A percentile compares a stretch with the other conserved stretches of the same genome.
These are phyloP conservation scores for Apiospora marii DNA, from an alignment of 2,329 filamentous ascomycete species.

Conservation along the genomic window DNA sequence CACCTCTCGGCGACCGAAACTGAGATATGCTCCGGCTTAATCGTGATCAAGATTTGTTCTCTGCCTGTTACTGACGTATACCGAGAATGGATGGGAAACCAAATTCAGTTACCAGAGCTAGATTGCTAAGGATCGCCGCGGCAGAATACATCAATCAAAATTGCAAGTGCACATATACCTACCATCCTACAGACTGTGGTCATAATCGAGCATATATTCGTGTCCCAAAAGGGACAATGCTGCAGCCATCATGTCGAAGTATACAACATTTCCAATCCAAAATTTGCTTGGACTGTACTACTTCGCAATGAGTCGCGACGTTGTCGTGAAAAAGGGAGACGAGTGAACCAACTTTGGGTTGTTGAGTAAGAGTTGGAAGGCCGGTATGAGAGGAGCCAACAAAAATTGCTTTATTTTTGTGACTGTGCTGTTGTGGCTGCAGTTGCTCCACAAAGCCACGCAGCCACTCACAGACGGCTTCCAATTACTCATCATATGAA, in stretches of 20 bases:
- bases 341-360: neutral
- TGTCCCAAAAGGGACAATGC: neutral
- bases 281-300: no score
- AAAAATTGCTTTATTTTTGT: neutral
- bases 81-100: constrained; percentile 76
- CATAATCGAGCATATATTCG: neutral
- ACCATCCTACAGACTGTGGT: neutral
- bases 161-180: neutral
- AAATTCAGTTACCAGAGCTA: constrained; percentile 69
- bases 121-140: constrained; percentile 60
- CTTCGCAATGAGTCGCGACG: no score
- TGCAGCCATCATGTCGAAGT: neutral
- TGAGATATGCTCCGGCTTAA: constrained; percentile 99
- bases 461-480: neutral
- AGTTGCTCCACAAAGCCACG: neutral
- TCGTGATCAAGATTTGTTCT: constrained; percentile 83
- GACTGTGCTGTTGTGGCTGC: neutral
- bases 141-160: constrained; percentile 43
- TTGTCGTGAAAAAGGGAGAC: no score
- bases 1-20: constrained; percentile 80
- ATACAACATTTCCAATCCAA: no score
- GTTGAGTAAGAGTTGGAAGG: neutral
- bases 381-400: neutral
- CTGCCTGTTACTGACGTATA: constrained; percentile 79
- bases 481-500: no score